phyloP scores from a whole-genome alignment of 306 rosid genomes.

The Hippophae rhamnoides region DNA sequence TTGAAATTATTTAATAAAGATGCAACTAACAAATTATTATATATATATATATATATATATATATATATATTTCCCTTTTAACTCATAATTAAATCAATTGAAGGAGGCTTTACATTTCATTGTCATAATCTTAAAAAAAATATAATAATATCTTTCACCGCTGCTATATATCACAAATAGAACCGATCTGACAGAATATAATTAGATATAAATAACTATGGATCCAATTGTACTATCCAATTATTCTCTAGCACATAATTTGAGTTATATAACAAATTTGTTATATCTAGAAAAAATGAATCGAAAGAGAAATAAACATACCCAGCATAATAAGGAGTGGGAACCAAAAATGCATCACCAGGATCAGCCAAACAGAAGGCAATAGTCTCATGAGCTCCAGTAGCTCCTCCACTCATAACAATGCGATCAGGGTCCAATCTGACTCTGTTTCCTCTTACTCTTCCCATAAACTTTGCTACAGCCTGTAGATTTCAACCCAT shows the following conservation, averaged over 20 bases:
- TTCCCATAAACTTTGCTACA: constrained; percentile 70
- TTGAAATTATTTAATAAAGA: no score
- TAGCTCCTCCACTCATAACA: constrained; percentile 91
- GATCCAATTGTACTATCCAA: no score
- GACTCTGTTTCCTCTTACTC: constrained; percentile 58
- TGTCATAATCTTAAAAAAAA: no score
- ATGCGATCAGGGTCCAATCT: constrained; percentile 57
- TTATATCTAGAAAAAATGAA: background rate
- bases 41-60: no score
- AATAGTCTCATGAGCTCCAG: constrained; percentile 73
- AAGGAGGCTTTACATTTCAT: background rate
- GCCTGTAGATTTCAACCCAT: constrained; percentile 35
- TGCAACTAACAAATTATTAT: no score
- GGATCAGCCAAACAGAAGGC: constrained; percentile 81
- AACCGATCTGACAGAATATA: no score
- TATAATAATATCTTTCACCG: no score
- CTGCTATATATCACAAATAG: no score
- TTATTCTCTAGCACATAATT: no score
- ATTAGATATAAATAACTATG: no score
- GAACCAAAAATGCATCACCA: constrained; percentile 72
- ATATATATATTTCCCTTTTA: no score
- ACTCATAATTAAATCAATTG: background rate
- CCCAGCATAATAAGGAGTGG: constrained; percentile 86
- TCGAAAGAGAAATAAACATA: constrained; percentile 1
- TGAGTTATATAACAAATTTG: no score